A percentile compares a stretch with the other conserved stretches of the same genome.
phyloP scores from a whole-genome alignment of 1,284 basidiomycete genomes.

The Crucibulum cyathiforme region DNA sequence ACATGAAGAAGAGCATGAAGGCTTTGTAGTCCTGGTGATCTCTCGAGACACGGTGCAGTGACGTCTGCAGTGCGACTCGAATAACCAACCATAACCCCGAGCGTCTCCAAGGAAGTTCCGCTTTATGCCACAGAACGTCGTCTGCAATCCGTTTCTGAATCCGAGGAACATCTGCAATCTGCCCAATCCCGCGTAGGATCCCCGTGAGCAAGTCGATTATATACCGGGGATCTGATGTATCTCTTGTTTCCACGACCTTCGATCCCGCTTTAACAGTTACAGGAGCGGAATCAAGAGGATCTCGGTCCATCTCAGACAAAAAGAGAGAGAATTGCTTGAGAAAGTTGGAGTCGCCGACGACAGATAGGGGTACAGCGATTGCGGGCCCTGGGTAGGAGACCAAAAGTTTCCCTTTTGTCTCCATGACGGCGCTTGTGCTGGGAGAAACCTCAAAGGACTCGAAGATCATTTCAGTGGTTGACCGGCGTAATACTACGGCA shows the following conservation, averaged over 20 bases:
- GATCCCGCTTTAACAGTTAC: slow-evolving; percentile 33
- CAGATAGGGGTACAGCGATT: slow-evolving; percentile 20
- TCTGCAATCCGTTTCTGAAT: slow-evolving; percentile 50
- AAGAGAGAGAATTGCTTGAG: slow-evolving; percentile 36
- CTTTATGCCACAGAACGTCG: slow-evolving; percentile 48
- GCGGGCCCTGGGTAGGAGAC: slow-evolving; percentile 39
- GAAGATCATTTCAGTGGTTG: slow-evolving; percentile 27
- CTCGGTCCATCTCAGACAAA: slow-evolving; percentile 38
- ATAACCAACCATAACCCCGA: slow-evolving; percentile 53
- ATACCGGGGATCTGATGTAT: slow-evolving; percentile 45
- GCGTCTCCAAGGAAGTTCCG: slow-evolving; percentile 50
- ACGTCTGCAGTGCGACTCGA: slow-evolving; percentile 51
- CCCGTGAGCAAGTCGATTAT: slow-evolving; percentile 48
- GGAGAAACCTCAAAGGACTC: slow-evolving; percentile 51
- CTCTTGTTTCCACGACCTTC: slow-evolving; percentile 30
- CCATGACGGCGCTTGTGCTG: slow-evolving; percentile 37
- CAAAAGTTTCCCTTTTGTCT: slow-evolving; percentile 42
- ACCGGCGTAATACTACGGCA: slow-evolving; percentile 44
- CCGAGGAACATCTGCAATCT: slow-evolving; percentile 28
- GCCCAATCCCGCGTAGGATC: slow-evolving; percentile 42
- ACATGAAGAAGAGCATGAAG: slow-evolving; percentile 51
- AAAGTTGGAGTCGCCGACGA: slow-evolving; percentile 26
- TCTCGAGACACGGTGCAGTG: slow-evolving; percentile 27
- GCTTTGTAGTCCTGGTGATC: slow-evolving; percentile 43
- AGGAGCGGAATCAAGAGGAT: slow-evolving; percentile 21